Evolutionary conservation across 1,284 basidiomycete species (phyloP).

Genomic region (Malassezia caprae): DNA sequence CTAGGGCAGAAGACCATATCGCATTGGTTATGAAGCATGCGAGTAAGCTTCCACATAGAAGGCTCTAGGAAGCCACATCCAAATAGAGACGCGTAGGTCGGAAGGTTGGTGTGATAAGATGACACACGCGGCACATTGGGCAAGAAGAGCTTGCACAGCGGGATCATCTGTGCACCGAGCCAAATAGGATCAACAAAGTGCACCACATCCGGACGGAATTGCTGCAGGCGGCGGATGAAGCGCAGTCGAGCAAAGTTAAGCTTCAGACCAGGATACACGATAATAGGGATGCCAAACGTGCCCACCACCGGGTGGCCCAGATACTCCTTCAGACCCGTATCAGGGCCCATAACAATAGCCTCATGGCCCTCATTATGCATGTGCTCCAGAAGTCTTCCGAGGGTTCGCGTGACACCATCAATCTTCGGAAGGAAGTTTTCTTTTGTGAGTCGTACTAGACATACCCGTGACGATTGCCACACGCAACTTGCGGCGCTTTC

Average conservation of each 20-base stretch:
- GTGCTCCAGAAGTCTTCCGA: constrained; percentile 55
- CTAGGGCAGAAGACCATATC: constrained; percentile 55
- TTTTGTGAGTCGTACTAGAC: constrained; percentile 18
- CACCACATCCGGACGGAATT: constrained; percentile 54
- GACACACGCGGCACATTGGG: constrained; percentile 53
- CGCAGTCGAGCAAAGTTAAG: constrained; percentile 56
- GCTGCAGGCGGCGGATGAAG: constrained; percentile 51
- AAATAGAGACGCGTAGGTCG: constrained; percentile 55
- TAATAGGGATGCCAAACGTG: constrained; percentile 54
- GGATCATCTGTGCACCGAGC: constrained; percentile 51
- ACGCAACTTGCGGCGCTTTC: constrained; percentile 42
- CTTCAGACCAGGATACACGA: constrained; percentile 55
- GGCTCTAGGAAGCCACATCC: constrained; percentile 54
- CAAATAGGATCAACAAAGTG: constrained; percentile 54
- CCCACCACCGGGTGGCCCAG: constrained; percentile 55
- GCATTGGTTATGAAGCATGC: constrained; percentile 40
- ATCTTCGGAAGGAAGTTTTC: constrained; percentile 57
- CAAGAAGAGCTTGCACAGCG: constrained; percentile 44
- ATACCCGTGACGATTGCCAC: constrained; percentile 49
- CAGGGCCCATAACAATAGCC: constrained; percentile 54
- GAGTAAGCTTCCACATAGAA: constrained; percentile 48
- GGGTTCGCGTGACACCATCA: constrained; percentile 55
- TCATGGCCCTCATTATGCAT: constrained; percentile 54
- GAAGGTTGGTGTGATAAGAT: constrained; percentile 56
- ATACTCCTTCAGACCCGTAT: constrained; percentile 53